Base-by-base conservation (phyloP, 371 early-diverging fungal species). In the Mucor racemosus region DNA sequence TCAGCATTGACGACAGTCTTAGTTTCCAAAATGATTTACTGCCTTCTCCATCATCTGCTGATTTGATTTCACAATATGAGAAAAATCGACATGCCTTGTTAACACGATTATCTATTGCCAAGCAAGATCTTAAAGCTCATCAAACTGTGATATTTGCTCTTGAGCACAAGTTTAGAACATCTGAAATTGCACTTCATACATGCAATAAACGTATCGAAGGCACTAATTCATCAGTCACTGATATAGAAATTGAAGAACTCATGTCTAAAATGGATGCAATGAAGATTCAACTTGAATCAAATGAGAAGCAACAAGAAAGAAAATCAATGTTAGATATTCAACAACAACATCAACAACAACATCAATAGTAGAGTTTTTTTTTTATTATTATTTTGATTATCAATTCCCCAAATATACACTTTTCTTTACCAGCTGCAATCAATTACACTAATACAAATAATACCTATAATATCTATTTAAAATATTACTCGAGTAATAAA, bases 211-310 rank as follows among this genome's bases (percentile, higher is more conserved):
- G 60, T 8, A 64, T 64, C 7, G 67, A 67, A 41, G 56, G 60
- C 10, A 58, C 39, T 4, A 17, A 2, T 11, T 0, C 34, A 1
- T 46, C 68, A 34, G 72, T 72, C 7, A 64, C 67, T 1, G 72
- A 72, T 46, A 53, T 61, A 15, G 72, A 72, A 34, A 72, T 72
- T 10, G 72, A 72, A 17, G 68, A 72, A 11, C 21, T 72, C 15
- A 68, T 67, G 68, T 35, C 46, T 10, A 72, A 68, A 62, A 72
- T 72, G 72, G 72, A 72, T 54, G 72, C 72, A 7, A 72, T 72
- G 72, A 64, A 68, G 26, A 60, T 72, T 31, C 68, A 68, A 40
- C 15, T 72, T 15, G 72, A 68, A 59, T 44, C 40, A n/a, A 71
- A 36, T 19, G 66, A 71, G 21, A 71, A 59, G 31, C 41, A 54